Conservation (phyloP, 768 basidiomycete genomes). For the Gymnopilus junonius region DNA sequence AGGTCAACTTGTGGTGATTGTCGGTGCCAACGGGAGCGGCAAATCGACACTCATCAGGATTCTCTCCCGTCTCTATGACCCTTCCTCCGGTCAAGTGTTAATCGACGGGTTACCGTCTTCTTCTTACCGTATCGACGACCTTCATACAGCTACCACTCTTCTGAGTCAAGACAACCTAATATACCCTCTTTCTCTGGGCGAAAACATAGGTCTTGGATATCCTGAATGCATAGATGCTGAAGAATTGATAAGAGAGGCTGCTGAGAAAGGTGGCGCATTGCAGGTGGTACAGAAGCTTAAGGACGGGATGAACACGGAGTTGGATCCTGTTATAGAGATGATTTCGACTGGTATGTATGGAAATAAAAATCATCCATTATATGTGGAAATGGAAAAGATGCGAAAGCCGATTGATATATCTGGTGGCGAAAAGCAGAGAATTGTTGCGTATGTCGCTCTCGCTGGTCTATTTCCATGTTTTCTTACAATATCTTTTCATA, state of each 20-base stretch:
- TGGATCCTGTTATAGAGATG: constrained; percentile 33
- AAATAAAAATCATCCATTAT: constrained; percentile 33
- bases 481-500: constrained; percentile 14
- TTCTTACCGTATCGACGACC: constrained; percentile 39
- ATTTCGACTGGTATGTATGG: constrained; percentile 34
- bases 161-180: constrained; percentile 54
- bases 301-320: constrained; percentile 40
- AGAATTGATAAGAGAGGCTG: constrained; percentile 34
- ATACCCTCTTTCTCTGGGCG: constrained; percentile 49
- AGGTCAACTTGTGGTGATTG: constrained; percentile 59
- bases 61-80: constrained; percentile 52
- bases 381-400: constrained; percentile 27
- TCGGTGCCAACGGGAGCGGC: constrained; percentile 60
- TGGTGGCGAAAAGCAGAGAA: constrained; percentile 52
- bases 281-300: constrained; percentile 43
- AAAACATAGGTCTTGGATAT: constrained; percentile 43
- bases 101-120: constrained; percentile 46
- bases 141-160: constrained; percentile 49
- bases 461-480: not conserved
- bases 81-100: constrained; percentile 44
- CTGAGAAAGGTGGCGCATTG: constrained; percentile 42
- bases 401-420: constrained; percentile 36
- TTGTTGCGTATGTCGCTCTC: constrained; percentile 48
- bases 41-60: constrained; percentile 59
- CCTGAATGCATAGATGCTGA: constrained; percentile 19